These are phyloP conservation scores for Cladobotryum mycophilum DNA, from an alignment of 2,329 filamentous ascomycete genomes.

Conservation along the genomic window DNA sequence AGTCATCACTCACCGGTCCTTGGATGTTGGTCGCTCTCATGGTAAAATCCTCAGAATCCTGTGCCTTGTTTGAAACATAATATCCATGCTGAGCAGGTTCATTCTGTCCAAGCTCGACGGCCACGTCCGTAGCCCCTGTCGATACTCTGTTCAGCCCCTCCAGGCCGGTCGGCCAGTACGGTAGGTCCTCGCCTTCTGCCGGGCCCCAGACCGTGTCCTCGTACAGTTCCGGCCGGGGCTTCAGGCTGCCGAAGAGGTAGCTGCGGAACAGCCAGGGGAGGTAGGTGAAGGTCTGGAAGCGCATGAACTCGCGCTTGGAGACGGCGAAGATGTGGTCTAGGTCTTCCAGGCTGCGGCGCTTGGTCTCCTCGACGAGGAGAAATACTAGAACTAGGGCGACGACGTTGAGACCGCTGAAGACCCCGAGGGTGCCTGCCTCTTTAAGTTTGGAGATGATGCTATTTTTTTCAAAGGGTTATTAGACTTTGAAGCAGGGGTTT, in stretches of 20 bases:
- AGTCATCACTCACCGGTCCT: constrained; percentile 1
- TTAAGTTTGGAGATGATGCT: constrained; percentile 19
- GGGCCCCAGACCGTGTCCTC: constrained; percentile 27
- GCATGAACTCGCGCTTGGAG: constrained; percentile 33
- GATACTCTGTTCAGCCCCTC: background rate
- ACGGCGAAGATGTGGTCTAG: constrained; percentile 33
- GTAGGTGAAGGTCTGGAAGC: constrained; percentile 28
- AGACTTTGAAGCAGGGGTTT: background rate
- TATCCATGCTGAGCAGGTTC: background rate
- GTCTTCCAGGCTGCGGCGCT: constrained; percentile 33
- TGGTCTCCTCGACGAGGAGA: constrained; percentile 38
- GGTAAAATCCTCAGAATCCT: background rate
- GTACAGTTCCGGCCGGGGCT: constrained; percentile 26
- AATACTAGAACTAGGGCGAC: constrained; percentile 40
- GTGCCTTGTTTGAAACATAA: background rate
- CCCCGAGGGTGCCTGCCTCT: constrained; percentile 33
- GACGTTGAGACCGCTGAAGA: constrained; percentile 42
- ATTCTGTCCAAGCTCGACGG: constrained; percentile 8
- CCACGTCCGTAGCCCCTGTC: background rate
- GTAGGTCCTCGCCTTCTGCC: constrained; percentile 3
- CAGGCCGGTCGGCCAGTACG: background rate
- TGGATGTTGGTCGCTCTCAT: constrained; percentile 8
- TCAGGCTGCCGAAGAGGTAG: constrained; percentile 17
- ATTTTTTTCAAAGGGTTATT: background rate
- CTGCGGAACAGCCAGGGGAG: constrained; percentile 30